These are phyloP conservation scores for Nadsonia commutata DNA, from an alignment of 1,139 yeast species.

Conservation along the genomic window DNA sequence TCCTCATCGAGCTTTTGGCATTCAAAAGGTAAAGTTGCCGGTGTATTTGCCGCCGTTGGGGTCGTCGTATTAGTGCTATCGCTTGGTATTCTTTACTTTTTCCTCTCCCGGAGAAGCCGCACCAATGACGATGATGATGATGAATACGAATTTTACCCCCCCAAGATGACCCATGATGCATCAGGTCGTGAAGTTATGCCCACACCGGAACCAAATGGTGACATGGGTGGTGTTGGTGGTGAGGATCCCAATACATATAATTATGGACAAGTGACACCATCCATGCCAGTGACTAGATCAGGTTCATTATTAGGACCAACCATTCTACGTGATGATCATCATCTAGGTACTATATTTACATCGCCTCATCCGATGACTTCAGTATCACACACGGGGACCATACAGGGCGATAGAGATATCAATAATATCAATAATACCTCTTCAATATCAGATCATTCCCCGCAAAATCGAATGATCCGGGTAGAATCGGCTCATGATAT, in stretches of 20 bases:
- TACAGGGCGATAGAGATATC: too few relatives aligned
- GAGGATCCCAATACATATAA: not conserved
- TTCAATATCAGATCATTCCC: too few relatives aligned
- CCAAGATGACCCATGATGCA: too few relatives aligned
- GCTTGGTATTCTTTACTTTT: conserved; percentile 17
- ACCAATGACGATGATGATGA: conserved; percentile 12
- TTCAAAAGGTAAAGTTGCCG: conserved; percentile 54
- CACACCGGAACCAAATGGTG: conserved; percentile 4
- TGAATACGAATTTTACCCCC: too few relatives aligned
- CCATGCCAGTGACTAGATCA: not conserved
- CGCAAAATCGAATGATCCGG: too few relatives aligned
- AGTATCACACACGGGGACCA: not conserved
- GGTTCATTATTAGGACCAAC: not conserved
- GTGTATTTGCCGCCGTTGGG: conserved; percentile 59
- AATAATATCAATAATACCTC: too few relatives aligned
- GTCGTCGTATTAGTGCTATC: conserved; percentile 34
- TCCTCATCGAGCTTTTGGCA: conserved; percentile 29
- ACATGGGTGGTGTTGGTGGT: not conserved
- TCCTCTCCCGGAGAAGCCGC: conserved; percentile 14
- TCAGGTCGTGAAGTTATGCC: conserved; percentile 3
- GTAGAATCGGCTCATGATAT: too few relatives aligned
- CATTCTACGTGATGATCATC: too few relatives aligned
- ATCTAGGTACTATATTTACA: too few relatives aligned
- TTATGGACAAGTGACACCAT: not conserved
- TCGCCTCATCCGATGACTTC: too few relatives aligned